A percentile compares a stretch with the other conserved stretches of the same genome.
phyloP scores from a whole-genome alignment of 1,284 basidiomycete genomes.

The Rhodotorula sp. region DNA sequence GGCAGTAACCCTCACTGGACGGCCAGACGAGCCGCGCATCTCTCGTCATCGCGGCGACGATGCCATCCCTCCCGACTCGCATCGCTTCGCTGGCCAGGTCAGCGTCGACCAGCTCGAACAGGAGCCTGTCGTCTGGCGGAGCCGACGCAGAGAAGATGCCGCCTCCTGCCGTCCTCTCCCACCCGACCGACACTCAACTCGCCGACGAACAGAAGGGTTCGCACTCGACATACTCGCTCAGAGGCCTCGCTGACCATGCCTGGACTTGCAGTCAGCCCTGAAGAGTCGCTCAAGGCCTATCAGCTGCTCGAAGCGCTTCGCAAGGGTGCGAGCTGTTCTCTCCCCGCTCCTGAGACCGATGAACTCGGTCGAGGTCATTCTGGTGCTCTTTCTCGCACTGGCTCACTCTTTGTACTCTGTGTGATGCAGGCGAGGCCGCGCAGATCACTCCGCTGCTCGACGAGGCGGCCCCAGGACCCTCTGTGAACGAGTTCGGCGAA shows the following conservation, averaged over 20 bases:
- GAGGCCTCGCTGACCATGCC: not conserved
- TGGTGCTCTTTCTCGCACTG: not conserved
- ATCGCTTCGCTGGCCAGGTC: no score
- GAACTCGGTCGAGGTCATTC: no score
- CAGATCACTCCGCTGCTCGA: conserved; percentile 15
- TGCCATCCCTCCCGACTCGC: no score
- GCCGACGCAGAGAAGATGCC: no score
- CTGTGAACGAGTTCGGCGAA: not conserved
- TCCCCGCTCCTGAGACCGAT: not conserved
- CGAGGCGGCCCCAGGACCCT: not conserved
- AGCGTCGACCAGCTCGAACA: no score
- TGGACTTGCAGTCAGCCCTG: conserved; percentile 23
- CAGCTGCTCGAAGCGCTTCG: conserved; percentile 42
- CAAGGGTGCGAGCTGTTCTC: conserved; percentile 27
- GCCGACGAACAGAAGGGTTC: not conserved
- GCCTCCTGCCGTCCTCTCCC: no score
- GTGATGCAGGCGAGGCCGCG: conserved; percentile 13
- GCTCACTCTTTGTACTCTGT: not conserved
- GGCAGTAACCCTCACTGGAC: no score
- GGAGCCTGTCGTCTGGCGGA: no score
- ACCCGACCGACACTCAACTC: not conserved
- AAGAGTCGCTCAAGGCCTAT: conserved; percentile 39
- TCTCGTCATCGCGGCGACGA: no score
- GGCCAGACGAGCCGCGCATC: no score
- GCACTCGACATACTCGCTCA: not conserved